These are phyloP conservation scores for Centella asiatica DNA, from an alignment of 129 eudicot species.

Conservation along the genomic window DNA sequence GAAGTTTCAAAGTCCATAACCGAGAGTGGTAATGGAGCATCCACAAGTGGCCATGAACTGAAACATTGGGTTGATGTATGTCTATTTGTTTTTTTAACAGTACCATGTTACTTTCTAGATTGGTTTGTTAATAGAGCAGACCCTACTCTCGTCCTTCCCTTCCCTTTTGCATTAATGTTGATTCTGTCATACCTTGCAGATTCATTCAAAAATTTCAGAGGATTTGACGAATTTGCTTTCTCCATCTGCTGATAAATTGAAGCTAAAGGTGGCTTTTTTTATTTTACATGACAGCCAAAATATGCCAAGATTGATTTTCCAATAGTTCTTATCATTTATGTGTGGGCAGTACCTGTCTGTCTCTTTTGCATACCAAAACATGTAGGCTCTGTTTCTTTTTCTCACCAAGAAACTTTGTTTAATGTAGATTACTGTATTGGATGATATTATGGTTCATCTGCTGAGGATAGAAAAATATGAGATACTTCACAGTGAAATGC, in stretches of 20 bases:
- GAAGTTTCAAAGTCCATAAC: constrained; percentile 8
- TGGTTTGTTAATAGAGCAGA: not conserved
- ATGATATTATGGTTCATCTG: constrained; percentile 38
- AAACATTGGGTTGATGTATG: constrained; percentile 47
- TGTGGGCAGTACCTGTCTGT: constrained; percentile 7
- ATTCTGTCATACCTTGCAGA: constrained; percentile 42
- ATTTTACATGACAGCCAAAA: not conserved
- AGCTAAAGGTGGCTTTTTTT: constrained; percentile 37
- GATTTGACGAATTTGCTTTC: constrained; percentile 31
- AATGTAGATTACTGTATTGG: constrained; percentile 50
- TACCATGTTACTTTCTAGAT: not conserved
- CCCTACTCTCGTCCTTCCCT: not conserved
- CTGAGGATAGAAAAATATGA: constrained; percentile 50
- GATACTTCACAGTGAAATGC: constrained; percentile 30
- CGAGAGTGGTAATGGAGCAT: constrained; percentile 21
- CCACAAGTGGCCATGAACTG: constrained; percentile 21
- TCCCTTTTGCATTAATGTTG: constrained; percentile 7
- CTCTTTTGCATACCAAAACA: not conserved
- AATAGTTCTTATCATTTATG: not conserved
- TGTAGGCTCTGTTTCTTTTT: constrained; percentile 3
- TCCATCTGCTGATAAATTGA: constrained; percentile 39
- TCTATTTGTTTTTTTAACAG: constrained; percentile 16
- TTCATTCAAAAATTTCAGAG: constrained; percentile 38
- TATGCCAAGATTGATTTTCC: not conserved
- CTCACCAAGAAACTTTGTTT: constrained; percentile 3